Conservation (phyloP, 805 yeast genomes). For the Torulaspora indica region DNA sequence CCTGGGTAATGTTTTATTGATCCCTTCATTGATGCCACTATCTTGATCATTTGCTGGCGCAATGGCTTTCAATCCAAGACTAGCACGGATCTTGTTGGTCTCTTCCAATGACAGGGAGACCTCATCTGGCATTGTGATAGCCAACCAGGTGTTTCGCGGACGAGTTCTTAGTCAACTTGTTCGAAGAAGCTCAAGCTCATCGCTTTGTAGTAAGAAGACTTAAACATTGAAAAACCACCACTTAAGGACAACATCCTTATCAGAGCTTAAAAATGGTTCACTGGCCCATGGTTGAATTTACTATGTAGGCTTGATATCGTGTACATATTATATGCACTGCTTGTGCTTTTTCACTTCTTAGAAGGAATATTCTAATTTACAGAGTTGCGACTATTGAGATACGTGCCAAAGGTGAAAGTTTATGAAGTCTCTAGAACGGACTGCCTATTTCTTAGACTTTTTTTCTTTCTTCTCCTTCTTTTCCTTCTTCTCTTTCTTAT, state of each 20-base stretch:
- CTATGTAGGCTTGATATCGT: constrained; percentile 3
- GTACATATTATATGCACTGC: constrained; percentile 3
- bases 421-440: background rate
- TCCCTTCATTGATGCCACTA: background rate
- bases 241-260: background rate
- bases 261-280: background rate
- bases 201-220: background rate
- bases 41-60: background rate
- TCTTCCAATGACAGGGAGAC: constrained; percentile 38
- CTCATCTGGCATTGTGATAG: constrained; percentile 28
- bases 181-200: constrained; percentile 1
- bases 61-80: constrained; percentile 41
- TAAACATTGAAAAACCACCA: background rate
- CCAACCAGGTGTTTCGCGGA: background rate
- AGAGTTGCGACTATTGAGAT: constrained; percentile 12
- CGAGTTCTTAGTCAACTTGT: background rate
- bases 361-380: constrained; percentile 23
- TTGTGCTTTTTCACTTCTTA: constrained; percentile 7
- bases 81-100: constrained; percentile 40
- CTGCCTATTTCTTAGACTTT: constrained; percentile 9
- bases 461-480: constrained; percentile 37
- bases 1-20: background rate
- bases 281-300: background rate
- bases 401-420: background rate
- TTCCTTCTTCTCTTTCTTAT: constrained; percentile 36